Base-by-base conservation (phyloP, 192 early-diverging fungal species). In the Umbelopsis ramanniana region DNA sequence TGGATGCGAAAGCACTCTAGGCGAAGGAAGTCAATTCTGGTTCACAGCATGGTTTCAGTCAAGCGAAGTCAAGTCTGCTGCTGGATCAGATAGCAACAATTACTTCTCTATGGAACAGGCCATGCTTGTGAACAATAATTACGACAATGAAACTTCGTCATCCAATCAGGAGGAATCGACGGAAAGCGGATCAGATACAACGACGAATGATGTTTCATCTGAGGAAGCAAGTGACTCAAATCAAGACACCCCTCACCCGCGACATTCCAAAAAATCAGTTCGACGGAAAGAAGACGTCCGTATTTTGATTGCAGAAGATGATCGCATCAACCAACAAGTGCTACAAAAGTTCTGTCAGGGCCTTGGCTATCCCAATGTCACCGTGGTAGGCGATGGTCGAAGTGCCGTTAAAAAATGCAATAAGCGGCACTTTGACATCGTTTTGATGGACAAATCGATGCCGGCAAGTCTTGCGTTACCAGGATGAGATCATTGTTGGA, bases 21-120 rank as follows among this genome's bases (percentile, higher is more conserved):
- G 74, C 0, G 68, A 77, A 40, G 83, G 83, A 2, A 82, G 80
- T 6, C 76, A 69, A 2, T 84, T 84, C 67, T 79, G 76, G 69
- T 84, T 84, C 48, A 70, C 69, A 1, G 69, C 69, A 14, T 70
- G 69, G 69, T 70, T 70, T 26, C 50, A 70, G 17, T 40, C 50
- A 46, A 40, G 50, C 33, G 69, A 70, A 40, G 19, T 35, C 11
- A 37, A 38, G 2, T 35, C 53, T 8, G 26, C 50, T 4, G 24
- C 69, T 22, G 33, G 15, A 33, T 70, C 50, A 11, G 69, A 70
- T 10, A 70, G 33, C 33, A 70, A 70, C n/a, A 54, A 70, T 52
- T 70, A 54, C 33, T 70, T 70, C 50, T 52, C 53, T 0, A 54
- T 54, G 69, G 69, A 70, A 24, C 69, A 54, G 26, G 69, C 69